These are phyloP conservation scores for Candida broadrunensis DNA, from an alignment of 805 yeast species.

Conservation along the genomic window DNA sequence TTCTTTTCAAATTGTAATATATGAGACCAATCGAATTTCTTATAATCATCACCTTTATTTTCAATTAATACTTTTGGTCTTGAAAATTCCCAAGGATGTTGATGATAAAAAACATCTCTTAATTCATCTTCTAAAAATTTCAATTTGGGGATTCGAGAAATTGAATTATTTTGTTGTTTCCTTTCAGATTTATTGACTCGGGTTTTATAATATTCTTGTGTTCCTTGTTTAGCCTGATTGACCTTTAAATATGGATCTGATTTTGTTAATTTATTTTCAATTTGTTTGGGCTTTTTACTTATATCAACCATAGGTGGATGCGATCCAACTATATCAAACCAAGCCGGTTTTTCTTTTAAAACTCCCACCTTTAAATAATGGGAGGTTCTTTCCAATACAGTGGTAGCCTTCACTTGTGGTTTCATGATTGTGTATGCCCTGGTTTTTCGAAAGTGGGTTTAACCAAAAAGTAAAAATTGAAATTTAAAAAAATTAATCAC, in stretches of 20 bases:
- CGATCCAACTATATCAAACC: slow-evolving; percentile 83
- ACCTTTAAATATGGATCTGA: slow-evolving; percentile 25
- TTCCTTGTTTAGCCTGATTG: not conserved
- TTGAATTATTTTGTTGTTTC: slow-evolving; percentile 32
- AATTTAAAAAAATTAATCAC: slow-evolving; percentile 1
- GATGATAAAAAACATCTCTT: slow-evolving; percentile 78
- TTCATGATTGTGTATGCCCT: too few species aligned
- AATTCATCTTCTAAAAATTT: slow-evolving; percentile 73
- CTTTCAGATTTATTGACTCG: slow-evolving; percentile 37
- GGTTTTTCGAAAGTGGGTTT: too few species aligned
- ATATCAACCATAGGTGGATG: slow-evolving; percentile 76
- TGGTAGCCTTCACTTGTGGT: slow-evolving; percentile 66
- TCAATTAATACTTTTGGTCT: slow-evolving; percentile 84
- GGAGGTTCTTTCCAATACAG: slow-evolving; percentile 78
- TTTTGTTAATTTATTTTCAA: slow-evolving; percentile 20
- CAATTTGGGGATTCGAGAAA: slow-evolving; percentile 53
- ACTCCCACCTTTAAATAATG: slow-evolving; percentile 69
- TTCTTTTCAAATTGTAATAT: slow-evolving; percentile 71
- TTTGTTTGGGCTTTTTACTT: slow-evolving; percentile 41
- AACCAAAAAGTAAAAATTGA: too few species aligned
- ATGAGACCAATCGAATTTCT: slow-evolving; percentile 70
- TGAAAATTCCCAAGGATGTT: slow-evolving; percentile 98
- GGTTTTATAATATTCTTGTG: slow-evolving; percentile 40
- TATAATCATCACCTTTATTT: slow-evolving; percentile 57
- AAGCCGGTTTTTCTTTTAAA: slow-evolving; percentile 72